Base-by-base conservation (phyloP, 176 grass and related monocot genomes). In the Tuctoria greenei region DNA sequence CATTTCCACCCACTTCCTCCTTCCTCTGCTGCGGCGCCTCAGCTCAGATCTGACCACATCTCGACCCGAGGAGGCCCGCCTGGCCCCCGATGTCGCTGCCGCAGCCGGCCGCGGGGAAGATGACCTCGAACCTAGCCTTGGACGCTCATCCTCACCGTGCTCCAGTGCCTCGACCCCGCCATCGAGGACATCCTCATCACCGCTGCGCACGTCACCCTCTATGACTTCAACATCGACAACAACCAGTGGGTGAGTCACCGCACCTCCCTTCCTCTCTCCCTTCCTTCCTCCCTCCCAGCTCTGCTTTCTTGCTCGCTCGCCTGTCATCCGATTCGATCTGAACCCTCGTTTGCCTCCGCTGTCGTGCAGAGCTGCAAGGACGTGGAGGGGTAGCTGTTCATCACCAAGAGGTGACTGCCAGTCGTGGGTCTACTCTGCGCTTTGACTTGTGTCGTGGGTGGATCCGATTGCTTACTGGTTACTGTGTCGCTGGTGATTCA, bases 111-210 rank as follows among this genome's bases (percentile, higher is more conserved):
- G 93, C 68, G 34, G 93, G 85, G 11, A 97, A 97, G 82, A 67
- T 93, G 69, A 88, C 88, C 23, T 90, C 93, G 15, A 97, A 93
- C 73, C 88, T 97, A n/a, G n/a, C 70, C 6, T 73, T 79, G 61
- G 93, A 93, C 79, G 85, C 90, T 97, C n/a, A 93, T 93, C 75
- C 88, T 97, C 58, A 97, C 93, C 58, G 93, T 97, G 34, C 87
- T 97, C 20, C 93, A 93, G 73, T 82, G 93, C 72, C 85, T 97
- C 80, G 93, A 97, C 76, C 90, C 90, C 38, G 91, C 87, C 42
- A 87, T 97, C 24, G 93, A 97, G 78, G 93, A 97, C 70, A 97
- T 97, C 82, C 93, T 97, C 49, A 90, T 97, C 71, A 97, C 90
- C 68, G 93, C 93, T 59, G 83, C 85, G 2, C 90, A 97, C 73